Evolutionary conservation across 2,329 filamentous ascomycete genomes (phyloP).

Genomic region (Colletotrichum magnum): DNA sequence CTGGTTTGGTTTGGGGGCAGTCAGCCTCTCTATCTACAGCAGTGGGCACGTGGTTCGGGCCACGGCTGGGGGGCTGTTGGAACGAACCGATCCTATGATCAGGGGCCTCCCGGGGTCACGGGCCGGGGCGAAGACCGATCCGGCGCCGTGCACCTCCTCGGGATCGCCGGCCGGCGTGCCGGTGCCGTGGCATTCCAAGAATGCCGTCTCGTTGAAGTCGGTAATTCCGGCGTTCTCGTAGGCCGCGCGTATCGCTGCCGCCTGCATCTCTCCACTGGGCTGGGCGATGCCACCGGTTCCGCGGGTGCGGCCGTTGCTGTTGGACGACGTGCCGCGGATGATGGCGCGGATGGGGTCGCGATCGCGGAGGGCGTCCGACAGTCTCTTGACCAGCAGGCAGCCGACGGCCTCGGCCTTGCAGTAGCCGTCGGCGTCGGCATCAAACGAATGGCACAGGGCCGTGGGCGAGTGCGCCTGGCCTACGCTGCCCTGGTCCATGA

Average conservation of each 20-base stretch:
- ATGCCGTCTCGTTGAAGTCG: conserved; percentile 44
- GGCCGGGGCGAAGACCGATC: conserved; percentile 43
- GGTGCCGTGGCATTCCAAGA: conserved; percentile 57
- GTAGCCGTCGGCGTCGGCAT: conserved; percentile 58
- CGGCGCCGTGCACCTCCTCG: conserved; percentile 49
- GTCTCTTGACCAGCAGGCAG: too few relatives aligned
- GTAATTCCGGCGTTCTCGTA: conserved; percentile 48
- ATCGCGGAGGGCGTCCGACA: conserved; percentile 43
- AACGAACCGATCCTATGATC: too few relatives aligned
- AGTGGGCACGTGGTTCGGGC: neutral
- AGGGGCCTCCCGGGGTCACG: too few relatives aligned
- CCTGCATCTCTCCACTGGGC: conserved; percentile 49
- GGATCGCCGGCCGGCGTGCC: conserved; percentile 56
- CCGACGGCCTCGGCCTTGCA: conserved; percentile 47
- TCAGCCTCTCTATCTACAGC: neutral
- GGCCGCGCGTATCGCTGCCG: conserved; percentile 46
- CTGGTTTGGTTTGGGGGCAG: neutral
- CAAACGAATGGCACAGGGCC: conserved; percentile 31
- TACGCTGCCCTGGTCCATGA: conserved; percentile 37
- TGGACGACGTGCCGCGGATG: conserved; percentile 43
- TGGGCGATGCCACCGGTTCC: conserved; percentile 53
- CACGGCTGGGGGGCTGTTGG: conserved; percentile 5
- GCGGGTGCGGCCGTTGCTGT: too few relatives aligned
- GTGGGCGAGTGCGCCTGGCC: conserved; percentile 3
- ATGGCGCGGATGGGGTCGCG: conserved; percentile 54